A percentile compares a stretch with the other conserved stretches of the same genome.
Evolutionary conservation across 108 stramenopile genomes (phyloP).

Genomic region (Cyclostephanos tholiformis): DNA sequence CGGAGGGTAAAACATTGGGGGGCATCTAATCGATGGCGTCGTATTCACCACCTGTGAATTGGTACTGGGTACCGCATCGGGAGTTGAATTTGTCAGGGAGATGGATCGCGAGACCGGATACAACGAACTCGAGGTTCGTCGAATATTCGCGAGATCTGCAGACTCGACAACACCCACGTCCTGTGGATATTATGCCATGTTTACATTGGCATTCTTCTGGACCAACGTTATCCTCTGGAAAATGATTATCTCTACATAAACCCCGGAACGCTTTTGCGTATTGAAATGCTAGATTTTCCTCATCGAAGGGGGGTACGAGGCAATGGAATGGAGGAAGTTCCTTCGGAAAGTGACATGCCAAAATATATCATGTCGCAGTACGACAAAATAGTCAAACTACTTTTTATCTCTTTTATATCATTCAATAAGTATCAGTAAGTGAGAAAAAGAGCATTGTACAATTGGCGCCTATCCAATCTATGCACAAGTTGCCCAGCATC

Average conservation of each 20-base stretch:
- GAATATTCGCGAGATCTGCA: not conserved
- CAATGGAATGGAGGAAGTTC: not conserved
- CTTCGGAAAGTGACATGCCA: too few species aligned
- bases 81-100: slow-evolving; percentile 59
- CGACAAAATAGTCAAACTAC: not conserved
- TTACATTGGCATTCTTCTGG: slow-evolving; percentile 8
- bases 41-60: slow-evolving; percentile 81
- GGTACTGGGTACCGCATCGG: slow-evolving; percentile 66
- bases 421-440: not conserved
- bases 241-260: not conserved
- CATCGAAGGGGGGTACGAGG: not conserved
- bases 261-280: too few species aligned
- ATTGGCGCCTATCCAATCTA: slow-evolving; percentile 1
- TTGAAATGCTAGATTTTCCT: not conserved
- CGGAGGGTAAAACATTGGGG: slow-evolving; percentile 67
- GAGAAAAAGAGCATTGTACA: not conserved
- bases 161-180: not conserved
- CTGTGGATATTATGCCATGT: not conserved
- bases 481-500: slow-evolving; percentile 1
- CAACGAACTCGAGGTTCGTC: slow-evolving; percentile 51
- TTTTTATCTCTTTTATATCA: not conserved
- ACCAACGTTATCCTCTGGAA: not conserved
- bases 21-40: slow-evolving; percentile 72
- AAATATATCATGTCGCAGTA: too few species aligned
- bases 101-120: slow-evolving; percentile 71